Percentiles rank a stretch among this genome's conserved stretches.
Evolutionary conservation across 805 yeast genomes (phyloP).

Genomic region (Saturnispora kantuleensis): DNA sequence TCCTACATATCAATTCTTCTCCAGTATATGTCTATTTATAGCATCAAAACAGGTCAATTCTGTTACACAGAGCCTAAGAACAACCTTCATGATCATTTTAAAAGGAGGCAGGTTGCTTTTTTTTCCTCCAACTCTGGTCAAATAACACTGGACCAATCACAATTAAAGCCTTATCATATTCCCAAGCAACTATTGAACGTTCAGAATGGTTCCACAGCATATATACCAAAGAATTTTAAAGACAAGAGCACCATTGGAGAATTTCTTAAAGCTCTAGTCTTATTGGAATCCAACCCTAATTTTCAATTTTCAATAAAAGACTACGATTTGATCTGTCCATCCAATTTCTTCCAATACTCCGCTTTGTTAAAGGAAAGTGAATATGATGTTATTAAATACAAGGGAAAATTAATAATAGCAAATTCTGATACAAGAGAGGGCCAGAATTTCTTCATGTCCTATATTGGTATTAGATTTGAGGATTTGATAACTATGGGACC

Average conservation of each 20-base stretch:
- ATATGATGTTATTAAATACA: slow-evolving; percentile 6
- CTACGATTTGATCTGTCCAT: slow-evolving; percentile 8
- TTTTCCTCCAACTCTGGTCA: slow-evolving; percentile 8
- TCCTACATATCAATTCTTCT: no score
- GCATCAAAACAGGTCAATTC: not conserved
- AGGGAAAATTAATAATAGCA: slow-evolving; percentile 7
- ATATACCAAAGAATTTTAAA: slow-evolving; percentile 8
- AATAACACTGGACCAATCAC: slow-evolving; percentile 1
- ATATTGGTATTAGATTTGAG: slow-evolving; percentile 16
- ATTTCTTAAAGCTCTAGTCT: not conserved
- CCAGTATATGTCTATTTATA: not conserved
- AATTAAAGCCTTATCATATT: slow-evolving; percentile 1
- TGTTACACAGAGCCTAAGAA: slow-evolving; percentile 1
- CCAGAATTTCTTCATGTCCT: slow-evolving; percentile 10
- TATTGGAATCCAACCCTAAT: not conserved
- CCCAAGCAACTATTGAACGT: slow-evolving; percentile 7
- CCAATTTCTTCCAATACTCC: slow-evolving; percentile 12
- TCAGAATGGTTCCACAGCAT: slow-evolving; percentile 3
- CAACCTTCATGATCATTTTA: not conserved
- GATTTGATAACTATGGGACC: slow-evolving; percentile 12
- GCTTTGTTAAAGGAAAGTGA: slow-evolving; percentile 6
- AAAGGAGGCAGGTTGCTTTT: slow-evolving; percentile 3
- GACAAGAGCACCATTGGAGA: slow-evolving; percentile 6
- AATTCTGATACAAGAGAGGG: slow-evolving; percentile 10
- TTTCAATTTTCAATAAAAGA: not conserved